Evolutionary conservation across 116 monocot genomes (phyloP).

Genomic region (Cymodocea nodosa): DNA sequence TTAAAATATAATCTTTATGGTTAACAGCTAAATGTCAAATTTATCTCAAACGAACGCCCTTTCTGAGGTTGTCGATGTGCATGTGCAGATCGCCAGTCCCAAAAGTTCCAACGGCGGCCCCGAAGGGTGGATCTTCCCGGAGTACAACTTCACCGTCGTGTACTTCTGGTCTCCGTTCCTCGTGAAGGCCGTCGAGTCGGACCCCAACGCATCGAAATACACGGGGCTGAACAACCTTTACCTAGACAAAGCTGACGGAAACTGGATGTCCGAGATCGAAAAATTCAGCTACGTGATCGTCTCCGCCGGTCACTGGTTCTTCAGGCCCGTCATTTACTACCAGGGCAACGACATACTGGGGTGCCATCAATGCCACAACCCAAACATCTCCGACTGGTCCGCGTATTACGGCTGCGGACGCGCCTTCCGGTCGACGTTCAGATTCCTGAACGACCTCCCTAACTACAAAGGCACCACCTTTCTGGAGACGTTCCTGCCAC

Average conservation of each 20-base stretch:
- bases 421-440: constrained; percentile 38
- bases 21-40: too few relatives aligned
- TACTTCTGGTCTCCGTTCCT: constrained; percentile 31
- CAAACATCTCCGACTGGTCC: constrained; percentile 3
- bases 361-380: constrained; percentile 12
- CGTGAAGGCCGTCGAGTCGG: constrained; percentile 9
- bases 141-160: constrained; percentile 20
- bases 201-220: not conserved
- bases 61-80: too few relatives aligned
- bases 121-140: constrained; percentile 10
- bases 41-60: too few relatives aligned
- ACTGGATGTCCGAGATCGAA: constrained; percentile 24
- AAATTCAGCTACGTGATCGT: constrained; percentile 36
- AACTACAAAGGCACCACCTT: constrained; percentile 31
- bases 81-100: constrained; percentile 23
- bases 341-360: constrained; percentile 12
- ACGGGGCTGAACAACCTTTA: constrained; percentile 20
- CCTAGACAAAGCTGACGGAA: constrained; percentile 36
- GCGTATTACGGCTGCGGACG: constrained; percentile 5
- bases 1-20: too few relatives aligned
- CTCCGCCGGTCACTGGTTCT: constrained; percentile 57
- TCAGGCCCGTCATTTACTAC: constrained; percentile 27
- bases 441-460: not conserved
- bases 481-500: constrained; percentile 35
- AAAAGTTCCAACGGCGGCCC: constrained; percentile 11